A percentile compares a stretch with the other conserved stretches of the same genome.
phyloP scores from a whole-genome alignment of 2,329 filamentous ascomycete genomes.

The Cladobotryum protrusum region DNA sequence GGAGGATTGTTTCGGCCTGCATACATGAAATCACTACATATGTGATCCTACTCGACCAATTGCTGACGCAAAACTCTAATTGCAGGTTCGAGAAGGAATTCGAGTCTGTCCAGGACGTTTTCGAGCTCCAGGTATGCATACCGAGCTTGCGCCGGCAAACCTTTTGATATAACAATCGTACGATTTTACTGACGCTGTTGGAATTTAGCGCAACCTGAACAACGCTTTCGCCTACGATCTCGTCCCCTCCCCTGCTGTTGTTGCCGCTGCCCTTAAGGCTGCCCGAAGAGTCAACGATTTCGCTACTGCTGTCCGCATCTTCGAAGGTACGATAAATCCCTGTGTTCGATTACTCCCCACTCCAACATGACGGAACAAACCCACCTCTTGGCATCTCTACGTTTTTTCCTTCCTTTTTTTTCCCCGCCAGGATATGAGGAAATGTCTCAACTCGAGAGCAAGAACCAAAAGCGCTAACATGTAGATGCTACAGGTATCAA shows the following conservation, averaged over 20 bases:
- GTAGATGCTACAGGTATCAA: constrained; percentile 68
- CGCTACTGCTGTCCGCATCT: constrained; percentile 95
- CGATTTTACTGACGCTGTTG: constrained; percentile 18
- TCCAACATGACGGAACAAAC: not conserved
- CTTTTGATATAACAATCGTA: constrained; percentile 6
- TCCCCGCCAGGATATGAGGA: not conserved
- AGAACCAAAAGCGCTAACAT: constrained; percentile 1
- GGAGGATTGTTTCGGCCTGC: not conserved
- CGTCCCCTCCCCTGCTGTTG: constrained; percentile 86
- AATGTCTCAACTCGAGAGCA: not conserved
- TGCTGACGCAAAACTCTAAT: constrained; percentile 19
- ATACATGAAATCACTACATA: not conserved
- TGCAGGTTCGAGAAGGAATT: constrained; percentile 99
- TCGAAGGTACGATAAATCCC: constrained; percentile 68
- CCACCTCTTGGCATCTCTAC: constrained; percentile 1
- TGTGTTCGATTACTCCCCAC: not conserved
- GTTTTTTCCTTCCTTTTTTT: not conserved
- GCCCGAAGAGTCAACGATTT: constrained; percentile 97
- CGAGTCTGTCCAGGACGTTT: constrained; percentile 93
- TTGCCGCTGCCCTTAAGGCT: constrained; percentile 85
- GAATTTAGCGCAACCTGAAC: constrained; percentile 77
- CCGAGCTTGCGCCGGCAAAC: constrained; percentile 12
- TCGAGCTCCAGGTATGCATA: constrained; percentile 88
- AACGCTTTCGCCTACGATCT: constrained; percentile 99
- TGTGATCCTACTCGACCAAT: constrained; percentile 16